Conservation (phyloP, 2,329 filamentous ascomycete genomes). For the Pseudonectria foliicola region DNA sequence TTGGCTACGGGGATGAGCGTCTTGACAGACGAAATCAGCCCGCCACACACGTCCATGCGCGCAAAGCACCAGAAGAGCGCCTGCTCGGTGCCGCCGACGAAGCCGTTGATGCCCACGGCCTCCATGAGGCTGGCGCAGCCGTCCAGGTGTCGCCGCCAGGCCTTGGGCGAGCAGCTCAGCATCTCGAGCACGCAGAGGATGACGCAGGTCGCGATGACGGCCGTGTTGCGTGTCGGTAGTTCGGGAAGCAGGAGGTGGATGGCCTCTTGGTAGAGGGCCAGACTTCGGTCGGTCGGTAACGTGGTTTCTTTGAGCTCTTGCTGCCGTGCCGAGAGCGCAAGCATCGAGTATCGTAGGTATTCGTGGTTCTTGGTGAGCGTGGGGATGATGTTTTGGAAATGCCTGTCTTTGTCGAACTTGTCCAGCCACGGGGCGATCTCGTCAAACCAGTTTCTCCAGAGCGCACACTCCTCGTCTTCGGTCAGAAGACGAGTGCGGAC, state of each 20-base stretch:
- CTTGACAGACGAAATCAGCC: conserved; percentile 42
- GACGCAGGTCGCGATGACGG: conserved; percentile 46
- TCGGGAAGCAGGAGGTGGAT: conserved; percentile 42
- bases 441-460: conserved; percentile 37
- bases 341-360: conserved; percentile 40
- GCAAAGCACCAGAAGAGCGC: conserved; percentile 50
- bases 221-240: conserved; percentile 38
- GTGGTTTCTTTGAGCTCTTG: conserved; percentile 36
- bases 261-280: conserved; percentile 43
- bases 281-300: conserved; percentile 31
- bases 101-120: conserved; percentile 43
- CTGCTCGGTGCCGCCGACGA: conserved; percentile 41
- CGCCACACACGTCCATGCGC: conserved; percentile 48
- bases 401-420: conserved; percentile 43
- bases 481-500: conserved; percentile 13
- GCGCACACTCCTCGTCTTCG: conserved; percentile 24
- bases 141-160: conserved; percentile 45
- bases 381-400: conserved; percentile 42
- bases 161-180: conserved; percentile 40
- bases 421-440: conserved; percentile 41
- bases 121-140: conserved; percentile 45
- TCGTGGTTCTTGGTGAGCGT: conserved; percentile 36
- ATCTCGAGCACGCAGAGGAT: conserved; percentile 49
- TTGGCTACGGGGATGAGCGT: conserved; percentile 41
- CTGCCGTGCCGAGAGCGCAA: conserved; percentile 45